Base-by-base conservation (phyloP, 1,284 basidiomycete species). In the Kalmanozyma brasiliensis region DNA sequence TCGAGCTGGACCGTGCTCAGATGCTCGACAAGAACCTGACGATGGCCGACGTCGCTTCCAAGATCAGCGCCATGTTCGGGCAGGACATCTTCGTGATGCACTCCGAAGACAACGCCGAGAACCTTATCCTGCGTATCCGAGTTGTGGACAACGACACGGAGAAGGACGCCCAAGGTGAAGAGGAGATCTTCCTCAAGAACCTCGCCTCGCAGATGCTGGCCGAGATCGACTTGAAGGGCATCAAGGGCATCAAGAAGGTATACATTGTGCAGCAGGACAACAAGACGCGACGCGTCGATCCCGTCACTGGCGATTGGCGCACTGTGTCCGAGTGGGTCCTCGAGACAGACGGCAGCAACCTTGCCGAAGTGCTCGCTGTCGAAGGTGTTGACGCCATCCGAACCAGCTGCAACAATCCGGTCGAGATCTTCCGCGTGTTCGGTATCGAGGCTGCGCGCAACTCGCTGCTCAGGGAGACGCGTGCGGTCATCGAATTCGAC, bases 51-150 rank as follows among this genome's bases (percentile, higher is more conserved):
- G 94, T 99, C 44, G 94, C 95, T 8, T 90, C 91, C 69, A 90
- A 91, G 52, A 97, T 99, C 66, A 90, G 91, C 26, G 91, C 94
- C 83, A 94, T 89, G 75, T 98, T 98, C 85, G 93, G 95, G 81
- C 90, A 92, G 14, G 96, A 98, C 82, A 86, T 98, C 37, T 98
- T 97, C 83, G 94, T 98, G 81, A 97, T 98, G 79, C 97, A 93
- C 89, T 95, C 92, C 69, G 95, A 98, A 86, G 96, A 98, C 84
- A 97, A 98, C 84, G 92, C 94, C 3, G 93, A 96, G 83, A 95
- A 97, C 85, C 89, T 98, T 16, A 89, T 98, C 74, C 91, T 99
- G 80, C 95, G 96, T 64, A 95, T 96, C 83, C 92, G 96, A 84
- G 84, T 84, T 22, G 91, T 98, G 16, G 86, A 94, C 59, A 91